These are phyloP conservation scores for Globisporangium splendens DNA, from an alignment of 352 stramenopile genomes.

Conservation along the genomic window DNA sequence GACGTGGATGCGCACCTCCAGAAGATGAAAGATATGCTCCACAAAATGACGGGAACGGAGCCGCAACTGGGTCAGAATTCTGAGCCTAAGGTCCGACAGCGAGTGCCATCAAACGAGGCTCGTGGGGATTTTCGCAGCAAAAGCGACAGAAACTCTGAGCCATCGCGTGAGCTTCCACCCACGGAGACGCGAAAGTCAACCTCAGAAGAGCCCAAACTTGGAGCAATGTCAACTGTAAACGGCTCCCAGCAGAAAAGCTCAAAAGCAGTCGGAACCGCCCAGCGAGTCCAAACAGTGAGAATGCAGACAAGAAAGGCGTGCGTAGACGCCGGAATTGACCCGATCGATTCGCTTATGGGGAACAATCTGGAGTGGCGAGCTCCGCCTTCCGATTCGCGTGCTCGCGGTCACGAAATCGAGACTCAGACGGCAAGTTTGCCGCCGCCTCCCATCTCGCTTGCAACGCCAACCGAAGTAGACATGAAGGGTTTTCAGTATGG, in stretches of 20 bases:
- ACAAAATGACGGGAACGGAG: neutral
- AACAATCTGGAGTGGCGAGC: constrained; percentile 2
- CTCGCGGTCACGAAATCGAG: constrained; percentile 33
- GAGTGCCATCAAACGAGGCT: no score
- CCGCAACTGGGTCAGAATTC: no score
- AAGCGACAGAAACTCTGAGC: no score
- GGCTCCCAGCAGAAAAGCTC: neutral
- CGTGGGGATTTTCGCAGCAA: no score
- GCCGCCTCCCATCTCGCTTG: constrained; percentile 25
- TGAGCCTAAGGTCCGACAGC: no score
- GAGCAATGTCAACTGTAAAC: no score
- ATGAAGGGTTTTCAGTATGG: neutral
- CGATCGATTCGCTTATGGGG: constrained; percentile 47
- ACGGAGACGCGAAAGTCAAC: no score
- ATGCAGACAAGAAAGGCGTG: constrained; percentile 3
- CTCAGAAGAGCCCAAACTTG: no score
- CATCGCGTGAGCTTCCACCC: no score
- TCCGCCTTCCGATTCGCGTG: neutral
- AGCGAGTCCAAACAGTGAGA: no score
- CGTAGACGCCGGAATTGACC: constrained; percentile 51
- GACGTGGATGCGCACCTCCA: constrained; percentile 49
- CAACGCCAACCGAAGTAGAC: neutral
- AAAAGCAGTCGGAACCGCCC: neutral
- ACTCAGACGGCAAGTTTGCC: constrained; percentile 40
- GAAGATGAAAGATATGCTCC: constrained; percentile 56